Evolutionary conservation across 2,329 filamentous ascomycete genomes (phyloP).

Genomic region (Cladorrhinum sp.): DNA sequence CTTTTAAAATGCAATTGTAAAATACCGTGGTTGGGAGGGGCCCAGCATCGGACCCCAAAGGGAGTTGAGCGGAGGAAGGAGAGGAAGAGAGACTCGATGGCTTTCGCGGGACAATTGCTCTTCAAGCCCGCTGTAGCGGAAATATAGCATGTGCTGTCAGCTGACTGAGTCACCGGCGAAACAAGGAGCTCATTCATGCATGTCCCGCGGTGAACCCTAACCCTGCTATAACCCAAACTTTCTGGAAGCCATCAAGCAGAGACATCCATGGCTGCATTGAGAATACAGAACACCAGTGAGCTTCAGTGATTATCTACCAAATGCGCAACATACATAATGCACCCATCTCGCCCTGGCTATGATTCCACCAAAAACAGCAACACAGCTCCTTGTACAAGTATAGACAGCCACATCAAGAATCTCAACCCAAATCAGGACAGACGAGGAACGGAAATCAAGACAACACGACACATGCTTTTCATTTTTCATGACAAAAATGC

Average conservation of each 20-base stretch:
- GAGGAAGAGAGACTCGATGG: background rate
- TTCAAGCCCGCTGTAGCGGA: background rate
- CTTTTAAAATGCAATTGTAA: too few species aligned
- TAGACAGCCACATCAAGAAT: too few species aligned
- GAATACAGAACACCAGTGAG: too few species aligned
- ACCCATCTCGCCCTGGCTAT: too few species aligned
- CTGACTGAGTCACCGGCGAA: background rate
- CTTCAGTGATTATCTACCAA: too few species aligned
- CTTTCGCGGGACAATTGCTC: background rate
- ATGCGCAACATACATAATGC: too few species aligned
- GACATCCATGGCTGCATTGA: too few species aligned
- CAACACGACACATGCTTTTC: background rate
- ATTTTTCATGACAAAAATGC: background rate
- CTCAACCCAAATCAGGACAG: too few species aligned
- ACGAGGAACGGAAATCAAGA: too few species aligned
- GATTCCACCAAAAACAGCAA: too few species aligned
- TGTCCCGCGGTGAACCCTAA: background rate
- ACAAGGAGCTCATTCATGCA: background rate
- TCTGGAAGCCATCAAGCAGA: background rate
- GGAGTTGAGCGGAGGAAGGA: background rate
- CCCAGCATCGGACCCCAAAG: constrained; percentile 24
- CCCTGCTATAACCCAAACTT: background rate
- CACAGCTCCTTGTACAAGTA: too few species aligned
- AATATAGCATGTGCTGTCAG: background rate
- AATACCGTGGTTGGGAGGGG: constrained; percentile 19